Conservation (phyloP, 73 alveolate genomes). For the Tetrahymena thermophila region DNA sequence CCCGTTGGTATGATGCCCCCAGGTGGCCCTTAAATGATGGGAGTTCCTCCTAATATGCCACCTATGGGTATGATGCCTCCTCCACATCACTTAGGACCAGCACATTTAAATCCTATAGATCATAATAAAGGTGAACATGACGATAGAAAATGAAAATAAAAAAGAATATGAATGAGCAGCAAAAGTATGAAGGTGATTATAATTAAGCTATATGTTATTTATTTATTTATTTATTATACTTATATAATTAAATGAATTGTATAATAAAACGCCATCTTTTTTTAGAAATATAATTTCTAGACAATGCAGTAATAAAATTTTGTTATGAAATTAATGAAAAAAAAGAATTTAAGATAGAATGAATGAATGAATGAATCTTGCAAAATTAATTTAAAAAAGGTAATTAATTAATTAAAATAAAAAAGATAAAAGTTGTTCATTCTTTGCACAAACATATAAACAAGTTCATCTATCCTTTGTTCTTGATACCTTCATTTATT, state of each 20-base stretch:
- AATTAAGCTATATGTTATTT: not conserved
- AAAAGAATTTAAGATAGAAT: not conserved
- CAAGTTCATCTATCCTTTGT: not conserved
- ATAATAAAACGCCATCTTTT: not conserved
- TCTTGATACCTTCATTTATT: not conserved
- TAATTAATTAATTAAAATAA: too few relatives aligned
- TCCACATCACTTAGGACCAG: not conserved
- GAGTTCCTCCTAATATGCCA: not conserved
- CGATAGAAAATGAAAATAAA: not conserved
- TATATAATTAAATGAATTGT: not conserved
- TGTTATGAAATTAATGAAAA: not conserved
- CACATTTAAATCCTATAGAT: not conserved
- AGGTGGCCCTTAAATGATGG: not conserved
- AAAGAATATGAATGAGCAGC: not conserved
- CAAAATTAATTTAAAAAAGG: not conserved
- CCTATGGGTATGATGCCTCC: conserved; percentile 1
- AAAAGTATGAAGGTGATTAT: not conserved
- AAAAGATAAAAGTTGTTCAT: not conserved
- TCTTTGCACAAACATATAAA: not conserved
- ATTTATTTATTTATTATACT: too few relatives aligned
- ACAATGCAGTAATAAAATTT: not conserved
- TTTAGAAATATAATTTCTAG: not conserved
- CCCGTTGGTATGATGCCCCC: not conserved
- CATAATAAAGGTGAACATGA: not conserved
- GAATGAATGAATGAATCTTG: not conserved